Evolutionary conservation across 805 yeast species (phyloP).

Genomic region (Candida silvicultrix): DNA sequence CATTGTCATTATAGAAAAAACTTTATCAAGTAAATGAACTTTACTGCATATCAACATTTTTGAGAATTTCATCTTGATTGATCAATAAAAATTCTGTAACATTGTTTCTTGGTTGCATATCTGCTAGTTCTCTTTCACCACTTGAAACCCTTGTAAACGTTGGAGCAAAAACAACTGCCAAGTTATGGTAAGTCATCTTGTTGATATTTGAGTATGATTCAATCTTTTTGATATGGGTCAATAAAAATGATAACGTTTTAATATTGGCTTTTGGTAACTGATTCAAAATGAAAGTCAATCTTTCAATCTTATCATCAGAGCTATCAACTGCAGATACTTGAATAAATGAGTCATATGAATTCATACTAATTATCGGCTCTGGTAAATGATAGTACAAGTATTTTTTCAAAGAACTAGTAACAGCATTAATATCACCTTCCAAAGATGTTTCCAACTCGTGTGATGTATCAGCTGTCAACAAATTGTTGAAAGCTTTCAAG

Average conservation of each 20-base stretch:
- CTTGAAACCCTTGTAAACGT: constrained; percentile 74
- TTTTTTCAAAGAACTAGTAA: constrained; percentile 80
- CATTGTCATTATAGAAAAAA: neutral
- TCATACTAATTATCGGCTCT: constrained; percentile 74
- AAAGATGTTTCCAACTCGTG: constrained; percentile 29
- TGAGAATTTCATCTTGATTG: constrained; percentile 37
- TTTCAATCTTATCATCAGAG: constrained; percentile 23
- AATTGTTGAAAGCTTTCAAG: constrained; percentile 24
- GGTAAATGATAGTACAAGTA: constrained; percentile 73
- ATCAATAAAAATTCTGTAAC: constrained; percentile 67
- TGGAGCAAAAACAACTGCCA: constrained; percentile 93
- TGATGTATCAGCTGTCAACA: constrained; percentile 25
- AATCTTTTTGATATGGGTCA: constrained; percentile 61
- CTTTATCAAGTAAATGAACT: neutral
- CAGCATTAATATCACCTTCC: constrained; percentile 74
- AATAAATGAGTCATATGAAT: constrained; percentile 61
- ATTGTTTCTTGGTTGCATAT: constrained; percentile 75
- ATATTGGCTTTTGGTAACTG: constrained; percentile 65
- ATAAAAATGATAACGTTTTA: constrained; percentile 45
- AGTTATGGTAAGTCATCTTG: constrained; percentile 76
- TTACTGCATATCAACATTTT: neutral
- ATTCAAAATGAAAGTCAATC: constrained; percentile 38
- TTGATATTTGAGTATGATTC: constrained; percentile 47
- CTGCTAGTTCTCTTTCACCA: constrained; percentile 78
- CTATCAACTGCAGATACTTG: constrained; percentile 35